Evolutionary conservation across 2,329 filamentous ascomycete genomes (phyloP), one percentile per base, ranked within the genome.

Genomic region (Rutstroemia sp.): DNA sequence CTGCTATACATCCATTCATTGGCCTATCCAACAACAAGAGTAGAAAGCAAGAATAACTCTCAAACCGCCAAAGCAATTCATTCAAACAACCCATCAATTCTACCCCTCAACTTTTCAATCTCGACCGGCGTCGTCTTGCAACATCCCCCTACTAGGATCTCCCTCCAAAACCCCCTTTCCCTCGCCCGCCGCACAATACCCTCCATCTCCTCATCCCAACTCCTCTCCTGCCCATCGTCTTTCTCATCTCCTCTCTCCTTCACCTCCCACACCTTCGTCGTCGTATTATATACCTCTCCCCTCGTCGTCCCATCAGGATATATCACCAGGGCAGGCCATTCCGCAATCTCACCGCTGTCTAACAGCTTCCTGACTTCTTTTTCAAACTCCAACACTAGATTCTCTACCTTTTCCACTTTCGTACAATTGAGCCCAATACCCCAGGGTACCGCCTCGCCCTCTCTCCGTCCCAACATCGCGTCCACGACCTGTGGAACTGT

Each of bases 371-470:
- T 57, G 16, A 83, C 67, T 8, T 72, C 75, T 3, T 70, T 72
- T 63, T 86, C 81, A 51, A 80, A 85, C 49, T 77, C 72, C 17
- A 68, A 70, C 17, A 89, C 70, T 16, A 87, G 69, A 0, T 70
- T 65, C 2, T 78, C 76, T 30, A 89, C 73, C 67, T 86, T 83
- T 50, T 78, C 74, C 37, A 88, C 76, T 67, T 85, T 87, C 39
- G 78, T 87, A 68, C 84, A 88, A 69, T 88, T 88, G 64, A 88
- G 78, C 1, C 85, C 84, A 23, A 88, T 75, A 0, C 79, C 84
- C 78, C 79, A 84, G 0, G 84, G 84, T 3, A 69, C 59, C 10
- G 56, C 60, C 2, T 57, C 60, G 5, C 56, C 63, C 2, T 59
- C 38, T 38, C 50, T 54, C 10, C 42, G 51, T 6, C 59, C 57